A percentile compares a stretch with the other conserved stretches of the same genome.
These are phyloP conservation scores for Solanum chmielewskii DNA, from an alignment of 257 asterid species.

Conservation along the genomic window DNA sequence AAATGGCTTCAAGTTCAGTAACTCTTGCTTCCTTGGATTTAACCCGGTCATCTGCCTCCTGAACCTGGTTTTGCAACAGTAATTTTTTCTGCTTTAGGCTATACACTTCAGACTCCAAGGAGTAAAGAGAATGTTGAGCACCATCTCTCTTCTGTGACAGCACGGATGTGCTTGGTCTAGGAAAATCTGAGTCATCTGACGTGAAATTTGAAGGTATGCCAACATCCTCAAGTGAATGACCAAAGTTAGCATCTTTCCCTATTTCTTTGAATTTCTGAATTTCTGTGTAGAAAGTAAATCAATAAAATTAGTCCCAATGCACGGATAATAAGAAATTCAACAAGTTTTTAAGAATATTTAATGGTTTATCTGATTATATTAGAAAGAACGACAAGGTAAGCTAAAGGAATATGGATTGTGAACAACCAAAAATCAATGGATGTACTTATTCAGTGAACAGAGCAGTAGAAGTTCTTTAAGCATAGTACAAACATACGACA, in stretches of 20 bases:
- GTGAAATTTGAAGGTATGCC: neutral
- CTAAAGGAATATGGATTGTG: neutral
- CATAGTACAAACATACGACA: neutral
- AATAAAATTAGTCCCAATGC: neutral
- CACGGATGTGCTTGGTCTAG: conserved; percentile 11
- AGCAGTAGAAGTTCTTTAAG: neutral
- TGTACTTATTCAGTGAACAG: neutral
- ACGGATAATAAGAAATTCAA: neutral
- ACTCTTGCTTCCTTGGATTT: conserved; percentile 14
- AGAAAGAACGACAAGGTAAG: neutral
- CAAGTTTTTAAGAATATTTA: neutral
- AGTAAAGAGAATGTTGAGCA: neutral
- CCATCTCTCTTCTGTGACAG: conserved; percentile 12
- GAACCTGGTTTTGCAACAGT: conserved; percentile 14
- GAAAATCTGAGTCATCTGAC: conserved; percentile 15
- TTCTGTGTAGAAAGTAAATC: conserved; percentile 29
- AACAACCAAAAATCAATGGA: neutral
- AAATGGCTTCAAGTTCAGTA: conserved; percentile 14
- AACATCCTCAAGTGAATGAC: neutral
- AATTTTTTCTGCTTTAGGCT: conserved; percentile 6
- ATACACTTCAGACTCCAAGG: conserved; percentile 22
- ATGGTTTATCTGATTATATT: neutral
- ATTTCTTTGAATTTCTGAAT: conserved; percentile 53
- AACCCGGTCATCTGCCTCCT: conserved; percentile 9
- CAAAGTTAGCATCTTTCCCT: conserved; percentile 15